A percentile compares a stretch with the other conserved stretches of the same genome.
Conservation (phyloP, 176 grass and related monocot genomes). For the Puccinellia tenuiflora region DNA sequence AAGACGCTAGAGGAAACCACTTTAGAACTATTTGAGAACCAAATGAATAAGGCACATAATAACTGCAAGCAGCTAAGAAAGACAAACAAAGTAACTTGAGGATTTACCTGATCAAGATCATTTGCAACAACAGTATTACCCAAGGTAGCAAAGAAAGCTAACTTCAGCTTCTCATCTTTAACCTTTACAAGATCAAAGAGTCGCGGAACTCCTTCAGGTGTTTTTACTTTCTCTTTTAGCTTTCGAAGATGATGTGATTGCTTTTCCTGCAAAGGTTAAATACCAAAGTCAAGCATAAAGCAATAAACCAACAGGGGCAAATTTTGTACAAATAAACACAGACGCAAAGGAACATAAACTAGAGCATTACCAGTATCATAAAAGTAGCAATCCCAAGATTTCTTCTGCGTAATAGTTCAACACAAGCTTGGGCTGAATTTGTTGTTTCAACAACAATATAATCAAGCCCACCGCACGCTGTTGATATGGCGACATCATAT, state of each 20-base stretch:
- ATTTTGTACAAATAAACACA: not conserved
- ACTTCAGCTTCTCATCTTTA: constrained; percentile 82
- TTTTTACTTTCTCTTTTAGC: constrained; percentile 58
- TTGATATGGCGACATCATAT: constrained; percentile 92
- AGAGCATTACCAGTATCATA: constrained; percentile 76
- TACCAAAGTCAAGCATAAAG: not conserved
- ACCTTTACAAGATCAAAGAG: constrained; percentile 91
- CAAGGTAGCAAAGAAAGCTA: constrained; percentile 75
- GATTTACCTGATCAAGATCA: constrained; percentile 78
- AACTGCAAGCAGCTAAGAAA: not conserved
- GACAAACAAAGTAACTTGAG: constrained; percentile 21
- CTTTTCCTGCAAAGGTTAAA: constrained; percentile 60
- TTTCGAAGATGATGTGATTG: constrained; percentile 60
- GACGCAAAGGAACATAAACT: constrained; percentile 13
- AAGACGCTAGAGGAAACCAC: not conserved
- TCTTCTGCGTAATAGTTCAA: constrained; percentile 82
- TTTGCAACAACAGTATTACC: constrained; percentile 83
- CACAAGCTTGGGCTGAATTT: constrained; percentile 81
- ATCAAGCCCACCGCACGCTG: constrained; percentile 67
- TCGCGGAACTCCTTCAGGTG: constrained; percentile 78
- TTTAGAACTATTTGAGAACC: not conserved
- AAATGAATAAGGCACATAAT: not conserved
- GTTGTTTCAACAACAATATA: constrained; percentile 94
- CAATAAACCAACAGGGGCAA: constrained; percentile 15
- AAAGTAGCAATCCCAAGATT: constrained; percentile 83